A percentile compares a stretch with the other conserved stretches of the same genome.
Conservation (phyloP, 768 basidiomycete genomes). For the Postia placenta region DNA sequence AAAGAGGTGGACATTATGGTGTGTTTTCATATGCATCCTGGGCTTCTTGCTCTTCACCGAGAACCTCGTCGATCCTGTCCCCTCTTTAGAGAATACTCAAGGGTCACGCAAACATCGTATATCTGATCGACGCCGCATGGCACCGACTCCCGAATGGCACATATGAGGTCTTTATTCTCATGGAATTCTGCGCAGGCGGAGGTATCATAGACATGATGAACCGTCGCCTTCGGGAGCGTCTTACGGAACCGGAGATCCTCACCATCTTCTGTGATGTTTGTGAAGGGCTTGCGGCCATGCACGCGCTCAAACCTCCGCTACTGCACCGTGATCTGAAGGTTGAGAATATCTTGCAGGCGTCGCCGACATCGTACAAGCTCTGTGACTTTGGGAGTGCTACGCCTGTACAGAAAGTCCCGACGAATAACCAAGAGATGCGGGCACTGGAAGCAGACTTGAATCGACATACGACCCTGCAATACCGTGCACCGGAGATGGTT, state of each 20-base stretch:
- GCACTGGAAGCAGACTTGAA: slow-evolving; percentile 88
- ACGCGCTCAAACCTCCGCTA: slow-evolving; percentile 82
- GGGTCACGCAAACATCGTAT: slow-evolving; percentile 92
- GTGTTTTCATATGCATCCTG: slow-evolving; percentile 14
- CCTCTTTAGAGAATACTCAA: slow-evolving; percentile 73
- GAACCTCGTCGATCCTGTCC: slow-evolving; percentile 17
- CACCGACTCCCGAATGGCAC: slow-evolving; percentile 75
- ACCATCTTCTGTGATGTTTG: slow-evolving; percentile 98
- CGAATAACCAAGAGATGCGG: slow-evolving; percentile 78
- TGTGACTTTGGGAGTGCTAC: slow-evolving; percentile 98
- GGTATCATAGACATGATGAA: slow-evolving; percentile 99
- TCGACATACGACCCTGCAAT: slow-evolving; percentile 93
- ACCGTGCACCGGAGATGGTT: slow-evolving; percentile 98
- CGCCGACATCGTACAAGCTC: slow-evolving; percentile 80
- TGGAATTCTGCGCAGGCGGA: slow-evolving; percentile 98
- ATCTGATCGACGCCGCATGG: slow-evolving; percentile 94
- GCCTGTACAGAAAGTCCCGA: slow-evolving; percentile 67
- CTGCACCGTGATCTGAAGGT: slow-evolving; percentile 98
- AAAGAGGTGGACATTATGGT: slow-evolving; percentile 99
- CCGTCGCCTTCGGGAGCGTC: slow-evolving; percentile 85
- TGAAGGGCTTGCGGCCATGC: slow-evolving; percentile 96
- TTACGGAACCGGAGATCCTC: slow-evolving; percentile 93
- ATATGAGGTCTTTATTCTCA: slow-evolving; percentile 96
- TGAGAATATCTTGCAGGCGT: slow-evolving; percentile 94
- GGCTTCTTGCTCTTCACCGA: slow-evolving; percentile 1